Evolutionary conservation across 257 asterid species (phyloP), one percentile per base, ranked within the genome.

Genomic region (Galeopsis tetrahit): DNA sequence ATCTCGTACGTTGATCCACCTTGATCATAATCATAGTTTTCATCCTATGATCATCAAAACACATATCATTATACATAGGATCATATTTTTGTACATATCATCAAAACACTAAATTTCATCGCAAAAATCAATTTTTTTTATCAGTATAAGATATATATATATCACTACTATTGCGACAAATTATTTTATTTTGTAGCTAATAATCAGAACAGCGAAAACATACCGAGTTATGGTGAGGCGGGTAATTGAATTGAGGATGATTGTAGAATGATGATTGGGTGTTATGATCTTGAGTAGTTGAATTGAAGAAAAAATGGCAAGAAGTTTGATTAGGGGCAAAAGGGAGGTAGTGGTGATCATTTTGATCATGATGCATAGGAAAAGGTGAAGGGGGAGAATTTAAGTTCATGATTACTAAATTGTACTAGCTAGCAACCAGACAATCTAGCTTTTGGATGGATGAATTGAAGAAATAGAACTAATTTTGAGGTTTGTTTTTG

Each of bases 151-250:
- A n/a, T n/a, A n/a, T n/a, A n/a, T n/a, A n/a, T n/a, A n/a, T n/a
- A n/a, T n/a, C n/a, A n/a, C 13, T 21, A 21, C 28, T 21, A 21
- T 21, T 21, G 28, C 28, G 28, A 21, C 28, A 21, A 21, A 21
- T 21, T 21, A 21, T 21, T 21, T 21, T 0, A 21, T 21, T 21
- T 21, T 21, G 28, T 21, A 21, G 28, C 28, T 21, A 21, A 21
- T 21, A 21, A 21, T 21, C 28, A 21, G 28, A 21, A 46, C n/a
- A 46, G 2, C 53, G 10, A 5, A 14, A 2, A 5, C 64, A 1
- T 78, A 89, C 96, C 93, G 80, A 73, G 10, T 55, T 80, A 6
- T 73, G 89, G 7, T 60, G 85, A 49, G 56, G 56, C 56, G 2
- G 56, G 31, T 4, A 49, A n/a, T 49, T n/a, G 14, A 49, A 49